Conservation (phyloP, 2,329 filamentous ascomycete species). For the Penicillium sp. region DNA sequence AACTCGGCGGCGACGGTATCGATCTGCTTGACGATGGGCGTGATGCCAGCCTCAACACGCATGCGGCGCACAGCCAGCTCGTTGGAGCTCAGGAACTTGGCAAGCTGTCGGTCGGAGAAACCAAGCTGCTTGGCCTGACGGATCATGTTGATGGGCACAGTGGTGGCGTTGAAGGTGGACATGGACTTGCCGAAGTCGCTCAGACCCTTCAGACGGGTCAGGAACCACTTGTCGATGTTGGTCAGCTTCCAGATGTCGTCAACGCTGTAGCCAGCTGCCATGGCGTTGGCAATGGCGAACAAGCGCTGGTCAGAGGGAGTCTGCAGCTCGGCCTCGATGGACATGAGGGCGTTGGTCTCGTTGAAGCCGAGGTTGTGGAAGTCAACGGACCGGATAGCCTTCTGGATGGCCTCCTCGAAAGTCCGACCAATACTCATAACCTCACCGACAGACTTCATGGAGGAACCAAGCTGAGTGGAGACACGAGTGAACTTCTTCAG, state of each 20-base stretch:
- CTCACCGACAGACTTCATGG: conserved; percentile 99
- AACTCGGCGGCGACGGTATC: conserved; percentile 98
- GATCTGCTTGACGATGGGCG: conserved; percentile 94
- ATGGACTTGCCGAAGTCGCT: conserved; percentile 86
- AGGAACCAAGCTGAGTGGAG: conserved; percentile 91
- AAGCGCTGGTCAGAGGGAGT: conserved; percentile 96
- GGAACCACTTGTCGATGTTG: conserved; percentile 98
- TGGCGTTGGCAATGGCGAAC: conserved; percentile 96
- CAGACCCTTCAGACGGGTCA: conserved; percentile 85
- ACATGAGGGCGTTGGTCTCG: conserved; percentile 88
- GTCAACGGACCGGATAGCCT: conserved; percentile 93
- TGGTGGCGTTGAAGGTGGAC: conserved; percentile 68
- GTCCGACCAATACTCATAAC: conserved; percentile 97
- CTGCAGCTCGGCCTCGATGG: conserved; percentile 92
- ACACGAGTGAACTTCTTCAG: conserved; percentile 98
- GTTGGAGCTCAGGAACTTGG: conserved; percentile 92
- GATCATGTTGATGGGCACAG: conserved; percentile 65
- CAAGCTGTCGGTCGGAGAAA: conserved; percentile 90
- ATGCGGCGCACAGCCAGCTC: conserved; percentile 84
- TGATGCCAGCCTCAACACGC: conserved; percentile 82
- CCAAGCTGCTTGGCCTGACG: conserved; percentile 88
- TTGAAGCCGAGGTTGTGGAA: conserved; percentile 95
- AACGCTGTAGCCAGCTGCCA: conserved; percentile 89
- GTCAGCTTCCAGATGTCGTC: conserved; percentile 98
- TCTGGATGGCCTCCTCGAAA: conserved; percentile 98